phyloP scores from a whole-genome alignment of 208 protist genomes.

The Acanthamoeba lenticulata region DNA sequence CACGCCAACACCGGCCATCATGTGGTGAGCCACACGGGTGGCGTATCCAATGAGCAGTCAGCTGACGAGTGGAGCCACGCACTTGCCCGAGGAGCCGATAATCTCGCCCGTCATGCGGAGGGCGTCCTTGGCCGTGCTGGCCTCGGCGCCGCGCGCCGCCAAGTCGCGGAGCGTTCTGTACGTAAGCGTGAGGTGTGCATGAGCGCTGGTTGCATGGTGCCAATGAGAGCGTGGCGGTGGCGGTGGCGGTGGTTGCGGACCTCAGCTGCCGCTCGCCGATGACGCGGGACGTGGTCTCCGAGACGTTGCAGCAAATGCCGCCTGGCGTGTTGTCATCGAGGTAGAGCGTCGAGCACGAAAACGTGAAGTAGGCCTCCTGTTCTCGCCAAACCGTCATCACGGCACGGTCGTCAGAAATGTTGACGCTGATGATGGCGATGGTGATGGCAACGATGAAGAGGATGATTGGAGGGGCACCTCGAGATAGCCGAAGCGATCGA shows the following conservation, averaged over 20 bases:
- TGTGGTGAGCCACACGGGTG: background rate
- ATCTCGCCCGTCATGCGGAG: background rate
- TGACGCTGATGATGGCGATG: background rate
- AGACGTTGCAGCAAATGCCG: background rate
- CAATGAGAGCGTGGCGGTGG: too few species aligned
- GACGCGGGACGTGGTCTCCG: conserved; percentile 39
- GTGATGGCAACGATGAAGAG: too few species aligned
- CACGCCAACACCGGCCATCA: background rate
- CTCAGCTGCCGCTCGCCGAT: conserved; percentile 19
- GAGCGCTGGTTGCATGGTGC: too few species aligned
- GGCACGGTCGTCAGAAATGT: too few species aligned
- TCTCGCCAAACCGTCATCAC: too few species aligned
- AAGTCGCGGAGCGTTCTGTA: background rate
- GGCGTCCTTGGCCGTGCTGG: background rate
- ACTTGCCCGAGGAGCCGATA: background rate
- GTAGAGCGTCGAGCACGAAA: conserved; percentile 25
- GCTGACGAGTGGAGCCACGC: background rate
- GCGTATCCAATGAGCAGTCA: background rate
- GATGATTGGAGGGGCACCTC: background rate
- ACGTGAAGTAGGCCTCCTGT: conserved; percentile 59
- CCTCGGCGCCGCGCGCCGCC: background rate
- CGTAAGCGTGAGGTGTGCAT: background rate
- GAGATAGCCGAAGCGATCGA: background rate
- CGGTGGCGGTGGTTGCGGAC: background rate
- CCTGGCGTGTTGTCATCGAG: background rate